Evolutionary conservation across 2,329 filamentous ascomycete species (phyloP).

Genomic region (Tolypocladium endophyticum): DNA sequence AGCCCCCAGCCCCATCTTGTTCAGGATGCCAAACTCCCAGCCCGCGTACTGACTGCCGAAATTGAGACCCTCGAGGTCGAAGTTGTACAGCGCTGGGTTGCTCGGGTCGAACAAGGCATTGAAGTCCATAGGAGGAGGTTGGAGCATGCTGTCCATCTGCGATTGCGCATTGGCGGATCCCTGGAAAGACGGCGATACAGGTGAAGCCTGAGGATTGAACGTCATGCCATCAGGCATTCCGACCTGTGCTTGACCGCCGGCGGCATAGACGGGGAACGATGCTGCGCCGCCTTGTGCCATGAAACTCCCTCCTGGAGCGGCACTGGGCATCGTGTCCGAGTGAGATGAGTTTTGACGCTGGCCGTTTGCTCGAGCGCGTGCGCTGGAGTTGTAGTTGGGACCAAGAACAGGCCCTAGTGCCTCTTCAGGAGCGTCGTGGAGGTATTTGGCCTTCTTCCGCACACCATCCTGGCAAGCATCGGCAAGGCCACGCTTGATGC

Average conservation of each 20-base stretch:
- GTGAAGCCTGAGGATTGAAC: conserved; percentile 60
- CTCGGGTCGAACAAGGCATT: conserved; percentile 74
- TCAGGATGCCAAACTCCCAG: conserved; percentile 90
- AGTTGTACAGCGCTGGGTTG: conserved; percentile 89
- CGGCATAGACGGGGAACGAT: conserved; percentile 41
- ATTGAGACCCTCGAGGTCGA: conserved; percentile 77
- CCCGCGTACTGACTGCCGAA: conserved; percentile 96
- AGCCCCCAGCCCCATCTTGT: conserved; percentile 75
- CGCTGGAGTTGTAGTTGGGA: conserved; percentile 54
- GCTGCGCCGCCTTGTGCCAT: conserved; percentile 36
- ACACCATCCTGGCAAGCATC: conserved; percentile 93
- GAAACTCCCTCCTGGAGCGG: conserved; percentile 31
- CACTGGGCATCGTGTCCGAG: conserved; percentile 30
- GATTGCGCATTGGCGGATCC: conserved; percentile 37
- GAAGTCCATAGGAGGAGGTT: conserved; percentile 40
- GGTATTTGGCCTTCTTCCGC: conserved; percentile 97
- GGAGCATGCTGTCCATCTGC: conserved; percentile 38
- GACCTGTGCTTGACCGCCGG: conserved; percentile 31
- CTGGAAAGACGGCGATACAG: conserved; percentile 64
- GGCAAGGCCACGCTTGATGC: conserved; percentile 84
- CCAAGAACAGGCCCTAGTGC: conserved; percentile 79
- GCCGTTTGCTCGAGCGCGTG: conserved; percentile 33
- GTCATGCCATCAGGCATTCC: conserved; percentile 36
- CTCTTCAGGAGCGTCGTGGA: conserved; percentile 88
- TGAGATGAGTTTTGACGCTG: conserved; percentile 37